Percentiles rank a stretch among this genome's conserved stretches.
Evolutionary conservation across 1,139 yeast genomes (phyloP).

Genomic region (Debaryomyces udenii): DNA sequence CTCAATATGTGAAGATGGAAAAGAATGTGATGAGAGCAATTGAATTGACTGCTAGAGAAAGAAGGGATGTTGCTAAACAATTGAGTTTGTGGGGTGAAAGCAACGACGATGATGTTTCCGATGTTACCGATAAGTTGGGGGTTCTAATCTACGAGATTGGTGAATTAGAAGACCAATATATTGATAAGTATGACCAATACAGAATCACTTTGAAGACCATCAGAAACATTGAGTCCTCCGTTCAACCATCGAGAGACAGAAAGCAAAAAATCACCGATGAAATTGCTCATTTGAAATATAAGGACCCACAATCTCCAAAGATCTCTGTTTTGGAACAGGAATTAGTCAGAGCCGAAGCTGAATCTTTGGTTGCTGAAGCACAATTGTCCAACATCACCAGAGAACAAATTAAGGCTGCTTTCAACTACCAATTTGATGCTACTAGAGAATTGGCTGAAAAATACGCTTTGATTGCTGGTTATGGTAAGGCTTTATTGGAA

Average conservation of each 20-base stretch:
- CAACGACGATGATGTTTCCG: slow-evolving; percentile 95
- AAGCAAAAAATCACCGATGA: slow-evolving; percentile 97
- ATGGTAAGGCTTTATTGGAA: slow-evolving; percentile 96
- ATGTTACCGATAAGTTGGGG: slow-evolving; percentile 96
- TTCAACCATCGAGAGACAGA: slow-evolving; percentile 97
- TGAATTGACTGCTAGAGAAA: slow-evolving; percentile 91
- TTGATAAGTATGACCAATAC: slow-evolving; percentile 97
- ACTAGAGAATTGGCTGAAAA: slow-evolving; percentile 96
- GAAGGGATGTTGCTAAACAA: slow-evolving; percentile 96
- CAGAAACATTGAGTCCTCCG: slow-evolving; percentile 95
- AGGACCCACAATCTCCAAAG: slow-evolving; percentile 97
- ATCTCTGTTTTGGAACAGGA: slow-evolving; percentile 95
- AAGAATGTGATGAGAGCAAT: slow-evolving; percentile 94
- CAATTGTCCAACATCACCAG: slow-evolving; percentile 97
- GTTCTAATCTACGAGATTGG: slow-evolving; percentile 95
- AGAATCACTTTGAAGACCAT: slow-evolving; percentile 93
- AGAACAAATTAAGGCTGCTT: slow-evolving; percentile 96
- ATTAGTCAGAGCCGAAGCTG: slow-evolving; percentile 98
- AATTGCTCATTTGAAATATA: slow-evolving; percentile 96
- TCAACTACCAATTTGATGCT: slow-evolving; percentile 96
- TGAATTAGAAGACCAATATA: slow-evolving; percentile 96
- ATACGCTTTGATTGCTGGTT: slow-evolving; percentile 94
- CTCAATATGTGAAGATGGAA: slow-evolving; percentile 92
- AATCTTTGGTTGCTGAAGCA: slow-evolving; percentile 97
- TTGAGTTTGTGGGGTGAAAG: slow-evolving; percentile 97